Evolutionary conservation across 257 asterid species (phyloP), one percentile per base, ranked within the genome.

Genomic region (Solanum dulcamara): DNA sequence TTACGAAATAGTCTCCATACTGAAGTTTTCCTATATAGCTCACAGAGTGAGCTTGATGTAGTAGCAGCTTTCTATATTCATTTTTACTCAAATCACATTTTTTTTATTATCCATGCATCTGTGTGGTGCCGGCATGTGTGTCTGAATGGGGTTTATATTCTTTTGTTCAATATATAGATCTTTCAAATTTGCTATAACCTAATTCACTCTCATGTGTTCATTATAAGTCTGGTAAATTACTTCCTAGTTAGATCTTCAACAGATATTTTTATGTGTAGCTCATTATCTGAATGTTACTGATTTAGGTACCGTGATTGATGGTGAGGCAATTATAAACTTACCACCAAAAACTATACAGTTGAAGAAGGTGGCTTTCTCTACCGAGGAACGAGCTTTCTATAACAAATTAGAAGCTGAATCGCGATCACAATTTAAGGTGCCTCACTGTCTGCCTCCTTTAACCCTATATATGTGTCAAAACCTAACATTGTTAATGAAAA

Each of bases 391-490:
- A 62, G 87, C 91, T 32, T 97, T 95, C 88, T 97, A 97, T 84
- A 89, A 88, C 86, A 89, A 88, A 87, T 95, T 97, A 86, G 98
- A 95, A 89, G 87, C 92, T 59, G 97, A 94, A 85, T 95, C 99
- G 20, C 95, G 94, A 72, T 90, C 91, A 59, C 98, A 94, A 82
- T 97, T 97, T 88, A 95, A 97, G 99, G 99, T 96, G 35, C 87
- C 86, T 86, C 38, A 86, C 83, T 72, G 82, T 80, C 86, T 72
- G 83, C 48, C 59, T 46, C 38, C 55, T 81, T 57, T 75, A 79
- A 32, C 64, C 44, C 64, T 18, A 79, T 48, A 38, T 35, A 48
- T 48, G 18, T 48, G 64, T 48, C 83, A 79, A 72, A 26, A 50
- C 83, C 44, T 79, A 64, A 70, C 64, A 48, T 33, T 79, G 26